Conservation (phyloP, 352 stramenopile genomes). For the Phytophthora macrochlamydospora region DNA sequence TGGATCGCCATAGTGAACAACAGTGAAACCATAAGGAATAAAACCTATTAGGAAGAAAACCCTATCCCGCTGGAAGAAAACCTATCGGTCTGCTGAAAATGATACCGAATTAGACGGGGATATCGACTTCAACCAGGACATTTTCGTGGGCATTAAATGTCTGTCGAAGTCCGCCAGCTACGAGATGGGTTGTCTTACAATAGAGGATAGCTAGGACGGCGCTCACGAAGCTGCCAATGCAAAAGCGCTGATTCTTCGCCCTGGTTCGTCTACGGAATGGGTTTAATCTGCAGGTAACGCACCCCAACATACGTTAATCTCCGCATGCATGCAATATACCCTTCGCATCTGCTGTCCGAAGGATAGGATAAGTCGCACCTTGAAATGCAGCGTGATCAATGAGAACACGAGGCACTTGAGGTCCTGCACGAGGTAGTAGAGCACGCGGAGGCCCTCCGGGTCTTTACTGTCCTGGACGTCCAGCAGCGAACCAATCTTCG, state of each 20-base stretch:
- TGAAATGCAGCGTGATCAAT: slow-evolving; percentile 98
- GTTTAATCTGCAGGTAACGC: slow-evolving; percentile 82
- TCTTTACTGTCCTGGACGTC: slow-evolving; percentile 97
- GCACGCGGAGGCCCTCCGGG: slow-evolving; percentile 92
- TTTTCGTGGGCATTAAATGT: no score
- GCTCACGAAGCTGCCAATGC: no score
- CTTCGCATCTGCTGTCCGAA: not conserved
- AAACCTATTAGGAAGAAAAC: not conserved
- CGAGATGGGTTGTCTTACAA: no score
- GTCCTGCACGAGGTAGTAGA: slow-evolving; percentile 98
- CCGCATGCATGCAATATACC: not conserved
- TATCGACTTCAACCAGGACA: not conserved
- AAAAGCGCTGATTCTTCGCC: slow-evolving; percentile 2
- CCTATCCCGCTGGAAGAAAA: not conserved
- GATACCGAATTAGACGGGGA: not conserved
- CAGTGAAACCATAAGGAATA: no score
- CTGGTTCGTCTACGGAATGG: slow-evolving; percentile 80
- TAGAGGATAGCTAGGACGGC: no score
- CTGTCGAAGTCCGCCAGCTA: no score
- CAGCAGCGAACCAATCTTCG: slow-evolving; percentile 95
- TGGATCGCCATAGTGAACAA: no score
- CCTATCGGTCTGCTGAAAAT: not conserved
- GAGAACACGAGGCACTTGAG: slow-evolving; percentile 97
- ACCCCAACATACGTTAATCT: no score
- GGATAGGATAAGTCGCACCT: slow-evolving; percentile 49